phyloP scores from a whole-genome alignment of 306 rosid genomes.

The Cucumis melo region DNA sequence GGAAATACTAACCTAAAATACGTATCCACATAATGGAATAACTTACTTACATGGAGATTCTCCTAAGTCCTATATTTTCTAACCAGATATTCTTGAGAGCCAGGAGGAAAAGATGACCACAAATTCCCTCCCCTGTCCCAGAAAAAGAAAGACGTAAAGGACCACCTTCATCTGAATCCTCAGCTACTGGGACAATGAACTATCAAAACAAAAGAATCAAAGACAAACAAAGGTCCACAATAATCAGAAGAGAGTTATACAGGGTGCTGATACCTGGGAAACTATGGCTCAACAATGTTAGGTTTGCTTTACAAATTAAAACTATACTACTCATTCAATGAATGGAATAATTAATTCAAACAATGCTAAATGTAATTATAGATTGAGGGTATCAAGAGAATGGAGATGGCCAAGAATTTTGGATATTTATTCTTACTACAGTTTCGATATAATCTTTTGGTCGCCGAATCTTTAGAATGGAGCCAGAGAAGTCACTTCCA shows the following conservation, averaged over 20 bases:
- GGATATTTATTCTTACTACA: conserved; percentile 49
- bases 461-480: conserved; percentile 60
- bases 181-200: background rate
- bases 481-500: conserved; percentile 56
- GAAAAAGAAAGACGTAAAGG: background rate
- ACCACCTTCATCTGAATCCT: background rate
- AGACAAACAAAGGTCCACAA: background rate
- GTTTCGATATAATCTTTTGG: conserved; percentile 80
- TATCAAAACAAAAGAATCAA: background rate
- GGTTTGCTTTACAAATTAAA: background rate
- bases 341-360: background rate
- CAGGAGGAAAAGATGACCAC: background rate
- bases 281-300: background rate
- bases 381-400: conserved; percentile 2
- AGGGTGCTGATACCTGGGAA: background rate
- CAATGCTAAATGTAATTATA: background rate
- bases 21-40: background rate
- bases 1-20: background rate
- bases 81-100: background rate
- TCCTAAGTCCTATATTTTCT: background rate
- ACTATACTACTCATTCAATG: background rate
- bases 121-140: background rate
- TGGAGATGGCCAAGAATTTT: conserved; percentile 12
- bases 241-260: background rate
- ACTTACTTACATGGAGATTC: background rate